Base-by-base conservation (phyloP, 1,139 yeast genomes). In the Casaregolazyma lundiana region DNA sequence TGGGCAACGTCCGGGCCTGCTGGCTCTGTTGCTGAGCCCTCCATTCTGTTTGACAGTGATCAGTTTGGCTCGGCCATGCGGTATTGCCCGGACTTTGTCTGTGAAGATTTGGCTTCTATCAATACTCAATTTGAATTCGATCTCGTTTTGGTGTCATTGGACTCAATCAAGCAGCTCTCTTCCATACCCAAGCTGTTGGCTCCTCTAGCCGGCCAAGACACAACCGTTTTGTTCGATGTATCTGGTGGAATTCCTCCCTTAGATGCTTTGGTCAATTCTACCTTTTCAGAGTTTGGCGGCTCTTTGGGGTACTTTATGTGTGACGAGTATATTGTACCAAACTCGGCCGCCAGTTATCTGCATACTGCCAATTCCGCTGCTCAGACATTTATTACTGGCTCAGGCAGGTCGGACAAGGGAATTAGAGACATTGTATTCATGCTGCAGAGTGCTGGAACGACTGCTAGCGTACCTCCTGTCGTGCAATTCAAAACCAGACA, bases 401-500 rank as follows among this genome's bases (percentile, higher is more conserved):
- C 49, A 4, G 47, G 34, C 15, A 34, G 45, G 21, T 8, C 30
- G n/a, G 39, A 22, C 19, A 26, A 17, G 29, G 16, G 20, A 6
- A 15, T 35, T 24, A 32, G 39, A 2, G 34, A 48, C 37, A 21
- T 50, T 11, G 47, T 45, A 4, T 38, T 50, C 15, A 44, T 39
- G 20, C 44, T 54, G 19, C 57, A 56, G 30, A 41, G 56, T 1
- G 53, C 55, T 6, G 59, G 58, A 6, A 38, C 55, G 13, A 57
- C 53, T 44, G 54, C 53, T 38, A 16, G 47, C 39, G 36, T 53
- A 51, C 42, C 57, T 4, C 36, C 53, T 18, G 53, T 41, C 35
- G 45, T 52, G n/a, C 52, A 83, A 54, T 84, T 83, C 59, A 70
- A 79, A 65, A 78, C 81, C 8, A 80, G 78, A 56, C 95, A 88